Evolutionary conservation across 345 rosid species (phyloP).

Genomic region (Populus deltoides): DNA sequence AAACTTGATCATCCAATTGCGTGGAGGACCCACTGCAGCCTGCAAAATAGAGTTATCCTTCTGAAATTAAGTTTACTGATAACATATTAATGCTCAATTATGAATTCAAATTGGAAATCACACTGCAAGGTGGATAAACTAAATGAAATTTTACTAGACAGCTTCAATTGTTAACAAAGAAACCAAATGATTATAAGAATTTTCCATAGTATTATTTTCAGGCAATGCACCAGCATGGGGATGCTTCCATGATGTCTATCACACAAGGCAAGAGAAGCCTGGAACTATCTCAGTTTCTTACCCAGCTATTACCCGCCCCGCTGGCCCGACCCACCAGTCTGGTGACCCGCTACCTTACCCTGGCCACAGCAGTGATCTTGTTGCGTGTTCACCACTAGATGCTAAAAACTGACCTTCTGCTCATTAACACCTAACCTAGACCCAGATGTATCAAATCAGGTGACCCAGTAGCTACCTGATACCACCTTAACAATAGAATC

Average conservation of each 20-base stretch:
- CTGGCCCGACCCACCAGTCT: too few species aligned
- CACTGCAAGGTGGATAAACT: background rate
- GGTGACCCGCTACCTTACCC: too few species aligned
- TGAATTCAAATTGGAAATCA: slow-evolving; percentile 2
- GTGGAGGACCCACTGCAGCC: slow-evolving; percentile 45
- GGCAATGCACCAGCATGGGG: background rate
- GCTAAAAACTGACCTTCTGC: too few species aligned
- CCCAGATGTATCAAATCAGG: background rate
- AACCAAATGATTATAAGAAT: too few species aligned
- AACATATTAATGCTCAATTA: background rate
- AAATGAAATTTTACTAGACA: background rate
- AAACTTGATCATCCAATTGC: slow-evolving; percentile 40
- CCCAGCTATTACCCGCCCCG: background rate
- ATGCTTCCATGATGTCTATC: background rate
- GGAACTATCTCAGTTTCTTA: background rate
- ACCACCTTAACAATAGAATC: background rate
- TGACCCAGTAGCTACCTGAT: background rate
- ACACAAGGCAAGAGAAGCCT: background rate
- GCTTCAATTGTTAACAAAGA: background rate
- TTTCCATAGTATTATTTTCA: too few species aligned
- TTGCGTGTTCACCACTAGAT: too few species aligned
- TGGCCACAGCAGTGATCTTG: background rate
- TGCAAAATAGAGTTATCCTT: slow-evolving; percentile 23
- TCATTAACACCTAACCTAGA: too few species aligned
- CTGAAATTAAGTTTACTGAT: background rate